Evolutionary conservation across 2,329 filamentous ascomycete species (phyloP), one percentile per base, ranked within the genome.

Genomic region (Saccharata proteae): DNA sequence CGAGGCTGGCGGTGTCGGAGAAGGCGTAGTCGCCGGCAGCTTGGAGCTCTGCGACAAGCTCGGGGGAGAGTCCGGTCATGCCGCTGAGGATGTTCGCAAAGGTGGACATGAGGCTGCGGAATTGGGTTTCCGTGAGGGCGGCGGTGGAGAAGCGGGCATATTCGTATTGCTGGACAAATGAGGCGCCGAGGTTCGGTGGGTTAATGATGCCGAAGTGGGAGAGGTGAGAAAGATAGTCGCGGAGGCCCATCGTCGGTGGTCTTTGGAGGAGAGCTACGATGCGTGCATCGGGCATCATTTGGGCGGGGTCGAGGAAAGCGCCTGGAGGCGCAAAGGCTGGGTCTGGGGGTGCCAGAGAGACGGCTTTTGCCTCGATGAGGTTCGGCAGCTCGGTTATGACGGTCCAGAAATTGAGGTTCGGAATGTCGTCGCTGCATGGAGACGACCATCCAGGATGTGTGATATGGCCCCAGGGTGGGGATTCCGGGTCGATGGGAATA

Each of bases 371-470:
- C 60, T 96, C 88, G 40, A 96, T 81, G 16, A 96, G 67, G 48
- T 92, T 79, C 2, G 86, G 83, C 15, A 98, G 65, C 55, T 96
- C 88, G 21, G 71, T 67, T 12, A 94, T 65, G 15, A 98, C 83
- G 2, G 75, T 74, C 43, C 67, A 69, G 54, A 93, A 96, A 41
- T 92, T 76, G n/a, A 96, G 59, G 47, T 83, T 74, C 4, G 83
- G 76, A 12, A 90, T 59, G 47, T 90, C 80, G 6, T 70, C 62
- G 1, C 74, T 79, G 17, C 71, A 69, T 5, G 88, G 88, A 2
- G 84, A 81, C 2, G 80, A 79, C 88, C 90, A 96, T 30, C 88
- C 90, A 11, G 75, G 65, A 51, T 98, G 90, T 37, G 81, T 73
- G 31, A 96, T 74, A n/a, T 73, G 61, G 14, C 82, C 84, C 88